Base-by-base conservation (phyloP, 2,329 filamentous ascomycete species). In the Pseudogymnoascus sp. region DNA sequence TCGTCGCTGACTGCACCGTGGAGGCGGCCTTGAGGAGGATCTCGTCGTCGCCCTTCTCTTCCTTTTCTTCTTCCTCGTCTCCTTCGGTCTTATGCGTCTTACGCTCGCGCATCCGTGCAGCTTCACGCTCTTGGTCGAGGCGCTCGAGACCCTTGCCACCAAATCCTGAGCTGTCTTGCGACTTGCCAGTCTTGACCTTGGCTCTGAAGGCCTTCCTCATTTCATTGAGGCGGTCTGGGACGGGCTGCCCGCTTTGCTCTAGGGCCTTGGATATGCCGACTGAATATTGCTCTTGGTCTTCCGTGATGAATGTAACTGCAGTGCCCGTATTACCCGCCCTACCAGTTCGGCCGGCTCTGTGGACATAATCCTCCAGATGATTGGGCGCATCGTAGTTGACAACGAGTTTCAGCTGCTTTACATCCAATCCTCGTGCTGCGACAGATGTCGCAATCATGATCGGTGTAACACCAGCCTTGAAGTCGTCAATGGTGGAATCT, bases 361-460 rank as follows among this genome's bases (percentile, higher is more conserved):
- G 95, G 42, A 97, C 93, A 71, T 97, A 97, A 72, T 97, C 95
- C 76, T 99, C 95, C 66, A 96, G 77, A 76, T 97, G 93, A 71
- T 96, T 96, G 0, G 93, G 93, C 0, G 89, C 90, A 72, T 97
- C 93, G 73, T 91, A 97, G 76, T 97, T 97, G 77, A 99, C 87
- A 62, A 99, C 95, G 33, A 97, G 82, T 75, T 96, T 97, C 35
- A 99, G 81, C 74, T 96, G 91, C 76, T 97, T 96, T 50, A 99
- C 93, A 74, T 99, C 95, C 42, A 99, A 80, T 65, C 95, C 95
- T 75, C 95, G 90, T 61, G 95, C 95, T 40, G 95, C 95, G 64
- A 99, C 91, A 10, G 93, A 97, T 0, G 95, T 99, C 10, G 95
- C 95, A 71, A 97, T 89, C 72, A 99, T 81, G 63, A 99, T 89